phyloP scores from a whole-genome alignment of 306 rosid genomes.

The Trifolium pratense region DNA sequence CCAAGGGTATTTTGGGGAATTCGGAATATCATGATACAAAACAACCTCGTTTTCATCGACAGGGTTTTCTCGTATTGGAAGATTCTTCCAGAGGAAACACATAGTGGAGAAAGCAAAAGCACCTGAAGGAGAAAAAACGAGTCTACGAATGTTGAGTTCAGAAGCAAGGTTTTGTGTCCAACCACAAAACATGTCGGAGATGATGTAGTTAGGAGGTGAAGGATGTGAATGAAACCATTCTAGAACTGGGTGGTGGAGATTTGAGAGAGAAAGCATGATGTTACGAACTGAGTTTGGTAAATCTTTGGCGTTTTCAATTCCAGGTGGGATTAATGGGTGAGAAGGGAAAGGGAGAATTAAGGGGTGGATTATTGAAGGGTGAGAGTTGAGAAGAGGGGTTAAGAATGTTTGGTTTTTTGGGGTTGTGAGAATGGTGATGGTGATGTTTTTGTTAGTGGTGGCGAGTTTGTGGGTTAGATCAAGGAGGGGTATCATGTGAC shows the following conservation, averaged over 20 bases:
- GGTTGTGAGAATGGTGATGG: slow-evolving; percentile 42
- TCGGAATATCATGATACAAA: slow-evolving; percentile 38
- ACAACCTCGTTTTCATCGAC: slow-evolving; percentile 45
- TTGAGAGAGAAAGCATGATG: slow-evolving; percentile 44
- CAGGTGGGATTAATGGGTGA: slow-evolving; percentile 51
- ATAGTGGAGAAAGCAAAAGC: slow-evolving; percentile 51
- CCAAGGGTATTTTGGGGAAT: slow-evolving; percentile 62
- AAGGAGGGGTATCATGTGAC: slow-evolving; percentile 49
- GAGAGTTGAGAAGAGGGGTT: slow-evolving; percentile 31
- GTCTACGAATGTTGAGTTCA: slow-evolving; percentile 43
- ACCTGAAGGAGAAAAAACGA: slow-evolving; percentile 56
- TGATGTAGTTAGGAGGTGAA: slow-evolving; percentile 45
- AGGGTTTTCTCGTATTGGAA: slow-evolving; percentile 3
- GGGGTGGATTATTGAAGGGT: slow-evolving; percentile 35
- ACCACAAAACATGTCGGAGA: slow-evolving; percentile 63
- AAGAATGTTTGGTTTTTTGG: slow-evolving; percentile 35
- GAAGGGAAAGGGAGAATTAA: slow-evolving; percentile 54
- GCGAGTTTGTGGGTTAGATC: slow-evolving; percentile 46
- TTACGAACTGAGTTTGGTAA: slow-evolving; percentile 23
- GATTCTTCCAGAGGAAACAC: slow-evolving; percentile 36
- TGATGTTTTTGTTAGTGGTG: slow-evolving; percentile 1
- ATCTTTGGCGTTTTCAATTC: slow-evolving; percentile 56
- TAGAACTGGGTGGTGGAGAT: slow-evolving; percentile 42
- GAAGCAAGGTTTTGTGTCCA: slow-evolving; percentile 60
- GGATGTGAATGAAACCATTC: slow-evolving; percentile 43